A percentile compares a stretch with the other conserved stretches of the same genome.
Evolutionary conservation across 2,329 filamentous ascomycete genomes (phyloP).

Genomic region (Camillea tinctor): DNA sequence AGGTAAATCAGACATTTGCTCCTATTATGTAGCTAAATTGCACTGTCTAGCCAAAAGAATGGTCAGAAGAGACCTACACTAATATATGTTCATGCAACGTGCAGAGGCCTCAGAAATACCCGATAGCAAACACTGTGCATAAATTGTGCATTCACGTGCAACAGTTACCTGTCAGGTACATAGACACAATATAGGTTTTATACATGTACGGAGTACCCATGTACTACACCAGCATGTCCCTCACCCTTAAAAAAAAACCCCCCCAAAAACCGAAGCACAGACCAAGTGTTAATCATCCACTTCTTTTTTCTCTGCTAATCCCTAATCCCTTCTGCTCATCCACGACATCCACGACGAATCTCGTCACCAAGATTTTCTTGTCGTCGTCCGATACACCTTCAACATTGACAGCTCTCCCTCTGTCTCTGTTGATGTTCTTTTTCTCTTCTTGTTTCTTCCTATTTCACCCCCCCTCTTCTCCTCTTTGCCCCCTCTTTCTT

Average conservation of each 20-base stretch:
- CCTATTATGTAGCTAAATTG: not conserved
- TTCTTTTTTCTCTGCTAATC: too few relatives aligned
- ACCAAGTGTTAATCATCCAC: not conserved
- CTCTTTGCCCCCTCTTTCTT: conserved; percentile 14
- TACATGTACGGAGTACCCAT: too few relatives aligned
- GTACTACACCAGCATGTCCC: too few relatives aligned
- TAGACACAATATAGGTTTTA: too few relatives aligned
- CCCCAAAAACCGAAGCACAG: not conserved
- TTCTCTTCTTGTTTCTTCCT: conserved; percentile 4
- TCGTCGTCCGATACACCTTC: conserved; percentile 8
- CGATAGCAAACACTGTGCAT: not conserved
- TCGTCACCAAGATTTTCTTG: conserved; percentile 1
- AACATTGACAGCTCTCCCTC: conserved; percentile 9
- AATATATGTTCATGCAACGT: not conserved
- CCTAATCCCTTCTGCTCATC: not conserved
- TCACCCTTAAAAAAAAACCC: too few relatives aligned
- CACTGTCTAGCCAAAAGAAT: not conserved
- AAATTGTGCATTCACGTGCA: not conserved
- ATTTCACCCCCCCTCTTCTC: conserved; percentile 8
- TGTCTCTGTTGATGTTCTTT: not conserved
- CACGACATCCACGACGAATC: not conserved
- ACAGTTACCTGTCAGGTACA: not conserved
- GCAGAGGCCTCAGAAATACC: not conserved
- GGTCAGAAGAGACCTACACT: too few relatives aligned
- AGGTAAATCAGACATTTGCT: not conserved